phyloP scores from a whole-genome alignment of 768 basidiomycete genomes.

The Rhodosporidiobolus sp. region DNA sequence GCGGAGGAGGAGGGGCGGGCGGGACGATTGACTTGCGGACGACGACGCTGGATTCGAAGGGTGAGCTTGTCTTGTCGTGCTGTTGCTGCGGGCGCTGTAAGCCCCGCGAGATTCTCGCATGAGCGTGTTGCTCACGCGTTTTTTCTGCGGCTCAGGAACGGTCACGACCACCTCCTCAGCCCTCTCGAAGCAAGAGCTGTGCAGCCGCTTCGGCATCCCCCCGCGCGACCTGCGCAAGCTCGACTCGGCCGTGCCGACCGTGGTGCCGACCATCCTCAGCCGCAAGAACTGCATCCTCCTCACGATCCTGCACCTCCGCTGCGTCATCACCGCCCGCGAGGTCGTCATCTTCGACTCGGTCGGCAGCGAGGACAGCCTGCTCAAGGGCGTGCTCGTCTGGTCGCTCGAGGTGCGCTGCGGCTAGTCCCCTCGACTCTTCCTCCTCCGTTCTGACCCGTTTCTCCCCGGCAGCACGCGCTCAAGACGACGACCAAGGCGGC shows the following conservation, averaged over 20 bases:
- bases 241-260: conserved; percentile 60
- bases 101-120: no score
- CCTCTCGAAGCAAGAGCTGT: conserved; percentile 86
- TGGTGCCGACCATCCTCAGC: conserved; percentile 88
- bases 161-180: conserved; percentile 83
- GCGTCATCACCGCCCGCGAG: conserved; percentile 86
- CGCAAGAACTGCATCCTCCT: conserved; percentile 83
- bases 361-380: conserved; percentile 58
- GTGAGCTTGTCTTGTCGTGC: neutral
- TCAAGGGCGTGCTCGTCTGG: conserved; percentile 38
- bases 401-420: conserved; percentile 23
- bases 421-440: neutral
- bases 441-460: neutral
- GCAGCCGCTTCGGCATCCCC: conserved; percentile 78
- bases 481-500: conserved; percentile 36
- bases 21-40: conserved; percentile 24
- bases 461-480: conserved; percentile 24
- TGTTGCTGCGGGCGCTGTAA: neutral
- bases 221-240: conserved; percentile 95
- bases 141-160: conserved; percentile 55
- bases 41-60: conserved; percentile 32
- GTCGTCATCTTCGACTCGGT: conserved; percentile 89
- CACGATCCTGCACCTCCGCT: conserved; percentile 91
- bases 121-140: neutral
- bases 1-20: conserved; percentile 6